These are phyloP conservation scores for Metschnikowia similis DNA, from an alignment of 805 yeast species.

Conservation along the genomic window DNA sequence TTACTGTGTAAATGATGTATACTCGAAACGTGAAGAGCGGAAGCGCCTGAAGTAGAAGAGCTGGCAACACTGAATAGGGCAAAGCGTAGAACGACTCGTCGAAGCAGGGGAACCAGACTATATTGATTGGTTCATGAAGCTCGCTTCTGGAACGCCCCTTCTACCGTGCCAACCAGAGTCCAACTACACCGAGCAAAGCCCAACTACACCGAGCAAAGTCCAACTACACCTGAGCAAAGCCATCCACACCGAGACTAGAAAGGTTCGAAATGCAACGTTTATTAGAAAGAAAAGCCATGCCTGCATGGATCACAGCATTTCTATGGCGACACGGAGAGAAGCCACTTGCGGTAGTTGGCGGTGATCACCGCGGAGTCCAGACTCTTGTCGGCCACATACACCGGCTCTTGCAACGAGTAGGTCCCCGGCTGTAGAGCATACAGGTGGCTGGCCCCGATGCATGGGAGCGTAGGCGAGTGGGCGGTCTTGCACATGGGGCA, in stretches of 20 bases:
- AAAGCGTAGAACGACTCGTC: no score
- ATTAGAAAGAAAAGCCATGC: not conserved
- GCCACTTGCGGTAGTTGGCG: constrained; percentile 21
- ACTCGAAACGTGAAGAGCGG: no score
- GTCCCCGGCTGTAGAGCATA: constrained; percentile 3
- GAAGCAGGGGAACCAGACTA: no score
- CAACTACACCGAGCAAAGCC: no score
- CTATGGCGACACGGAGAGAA: constrained; percentile 18
- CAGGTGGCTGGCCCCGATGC: constrained; percentile 9
- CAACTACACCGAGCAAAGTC: no score
- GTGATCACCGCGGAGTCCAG: constrained; percentile 12
- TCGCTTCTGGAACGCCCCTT: no score
- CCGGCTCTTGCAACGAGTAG: constrained; percentile 8
- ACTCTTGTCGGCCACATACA: constrained; percentile 10
- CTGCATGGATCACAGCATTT: not conserved
- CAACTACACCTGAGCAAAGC: no score
- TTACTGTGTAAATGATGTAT: no score
- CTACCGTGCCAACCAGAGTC: no score
- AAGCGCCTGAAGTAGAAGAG: no score
- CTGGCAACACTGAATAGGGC: no score
- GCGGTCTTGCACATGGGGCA: constrained; percentile 16
- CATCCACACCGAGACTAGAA: not conserved
- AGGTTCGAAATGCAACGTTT: not conserved
- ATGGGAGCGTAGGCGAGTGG: constrained; percentile 15
- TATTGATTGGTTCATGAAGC: no score